phyloP scores from a whole-genome alignment of 345 rosid species.

The Lenwebbia sp. region DNA sequence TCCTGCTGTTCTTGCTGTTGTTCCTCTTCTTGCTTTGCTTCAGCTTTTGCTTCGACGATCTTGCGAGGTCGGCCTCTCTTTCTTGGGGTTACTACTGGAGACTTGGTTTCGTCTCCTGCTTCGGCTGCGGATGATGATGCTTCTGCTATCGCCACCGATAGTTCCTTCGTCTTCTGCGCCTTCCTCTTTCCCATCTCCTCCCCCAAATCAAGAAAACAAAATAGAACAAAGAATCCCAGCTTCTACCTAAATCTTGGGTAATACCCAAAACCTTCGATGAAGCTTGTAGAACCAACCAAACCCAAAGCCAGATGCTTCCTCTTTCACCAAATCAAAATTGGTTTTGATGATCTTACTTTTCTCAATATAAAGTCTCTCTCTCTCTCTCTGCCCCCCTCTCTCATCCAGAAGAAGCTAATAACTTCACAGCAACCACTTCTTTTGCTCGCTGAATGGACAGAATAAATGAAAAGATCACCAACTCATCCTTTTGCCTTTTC shows the following conservation, averaged over 20 bases:
- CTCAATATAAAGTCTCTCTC: neutral
- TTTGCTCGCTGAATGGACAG: neutral
- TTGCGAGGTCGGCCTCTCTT: constrained; percentile 91
- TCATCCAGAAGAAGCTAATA: neutral
- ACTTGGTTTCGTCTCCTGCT: constrained; percentile 9
- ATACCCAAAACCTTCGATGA: neutral
- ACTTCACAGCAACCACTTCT: neutral
- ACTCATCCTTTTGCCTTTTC: neutral
- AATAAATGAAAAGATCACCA: neutral
- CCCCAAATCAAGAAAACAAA: neutral
- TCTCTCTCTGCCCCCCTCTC: neutral
- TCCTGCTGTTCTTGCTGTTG: neutral
- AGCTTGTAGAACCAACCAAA: neutral
- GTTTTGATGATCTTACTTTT: neutral
- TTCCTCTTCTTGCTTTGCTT: constrained; percentile 17
- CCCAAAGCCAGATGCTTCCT: neutral
- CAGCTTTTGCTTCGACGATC: constrained; percentile 21
- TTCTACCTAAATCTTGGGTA: neutral
- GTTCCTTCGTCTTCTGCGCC: constrained; percentile 62
- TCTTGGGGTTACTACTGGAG: constrained; percentile 25
- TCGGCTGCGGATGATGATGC: constrained; percentile 30
- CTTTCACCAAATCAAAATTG: neutral
- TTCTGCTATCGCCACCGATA: constrained; percentile 52
- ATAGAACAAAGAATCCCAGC: neutral
- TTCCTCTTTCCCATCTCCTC: constrained; percentile 64